Evolutionary conservation across 805 yeast genomes (phyloP), one percentile per base, ranked within the genome.

Genomic region (Starmerella geochares): DNA sequence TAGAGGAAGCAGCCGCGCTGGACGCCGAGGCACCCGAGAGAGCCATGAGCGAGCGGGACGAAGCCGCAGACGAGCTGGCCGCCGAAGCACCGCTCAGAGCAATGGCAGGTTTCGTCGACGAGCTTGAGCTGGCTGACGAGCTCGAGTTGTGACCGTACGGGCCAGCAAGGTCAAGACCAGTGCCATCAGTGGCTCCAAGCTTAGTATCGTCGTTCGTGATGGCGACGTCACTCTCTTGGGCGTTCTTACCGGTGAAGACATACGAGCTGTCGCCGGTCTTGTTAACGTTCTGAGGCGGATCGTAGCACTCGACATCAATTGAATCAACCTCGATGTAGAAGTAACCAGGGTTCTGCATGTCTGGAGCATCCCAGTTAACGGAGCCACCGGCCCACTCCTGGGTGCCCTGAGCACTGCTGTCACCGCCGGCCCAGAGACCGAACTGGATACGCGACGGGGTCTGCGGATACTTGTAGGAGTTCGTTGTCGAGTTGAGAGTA

Each of bases 331-430:
- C 72, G 24, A 83, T 80, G 63, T 79, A 86, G 69, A 77, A 81
- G 70, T 87, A 88, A n/a, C 96, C 96, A 46, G 80, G 76, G 50
- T 82, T 70, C 46, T 42, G 46, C 46, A 42, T 42, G 28, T 42
- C 46, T 36, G 36, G 46, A 13, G 88, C 75, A 64, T 81, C 67
- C 96, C 96, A 88, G 69, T 85, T 72, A 54, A 88, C 78, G 25
- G 55, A 71, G 68, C 96, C 96, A 68, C 95, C 95, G 32, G 95
- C 84, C 88, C 88, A 81, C 53, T 72, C 74, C 50, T 77, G 71
- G n/a, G 87, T 82, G 41, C 87, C 88, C 54, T 63, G 69, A 3
- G 72, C 69, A 39, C 55, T 35, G 24, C 75, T 60, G 55, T 66
- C 71, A 32, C 79, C 79, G 46, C 74, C 79, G 35, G 79, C 77